These are phyloP conservation scores for Cladophialophora yegresii DNA, from an alignment of 2,329 filamentous ascomycete species.

Conservation along the genomic window DNA sequence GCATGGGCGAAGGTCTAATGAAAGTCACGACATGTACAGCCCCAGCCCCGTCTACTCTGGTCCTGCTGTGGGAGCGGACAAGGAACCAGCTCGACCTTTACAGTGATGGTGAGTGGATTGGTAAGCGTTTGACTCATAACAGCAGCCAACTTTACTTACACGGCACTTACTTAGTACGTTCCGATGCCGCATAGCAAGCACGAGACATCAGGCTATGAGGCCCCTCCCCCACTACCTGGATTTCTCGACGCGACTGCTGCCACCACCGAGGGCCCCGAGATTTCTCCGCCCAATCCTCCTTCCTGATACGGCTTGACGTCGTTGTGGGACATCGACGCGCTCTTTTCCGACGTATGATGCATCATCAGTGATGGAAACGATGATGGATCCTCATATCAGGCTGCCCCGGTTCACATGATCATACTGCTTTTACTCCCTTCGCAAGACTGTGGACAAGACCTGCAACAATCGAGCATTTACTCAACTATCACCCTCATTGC, in stretches of 20 bases:
- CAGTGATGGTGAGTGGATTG: neutral
- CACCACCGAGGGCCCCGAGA: neutral
- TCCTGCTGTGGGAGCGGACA: neutral
- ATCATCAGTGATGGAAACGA: conserved; percentile 1
- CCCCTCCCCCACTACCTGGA: neutral
- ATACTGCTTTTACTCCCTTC: neutral
- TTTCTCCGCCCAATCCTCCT: neutral
- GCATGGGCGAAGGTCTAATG: neutral
- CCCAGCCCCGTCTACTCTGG: neutral
- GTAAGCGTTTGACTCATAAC: neutral
- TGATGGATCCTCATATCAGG: neutral
- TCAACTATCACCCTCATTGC: neutral
- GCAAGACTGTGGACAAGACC: neutral
- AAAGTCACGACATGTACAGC: neutral
- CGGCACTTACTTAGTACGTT: no score
- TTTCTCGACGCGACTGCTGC: neutral
- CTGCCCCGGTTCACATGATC: neutral
- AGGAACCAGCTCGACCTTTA: no score
- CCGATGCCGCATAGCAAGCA: no score
- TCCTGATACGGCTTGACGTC: neutral
- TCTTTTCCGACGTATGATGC: neutral
- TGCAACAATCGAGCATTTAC: neutral
- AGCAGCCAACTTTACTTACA: neutral
- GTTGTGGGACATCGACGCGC: neutral
- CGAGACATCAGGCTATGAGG: neutral